Percentiles rank a stretch among this genome's conserved stretches.
Conservation (phyloP, 169 alveolate genomes). For the Perkinsus olseni region DNA sequence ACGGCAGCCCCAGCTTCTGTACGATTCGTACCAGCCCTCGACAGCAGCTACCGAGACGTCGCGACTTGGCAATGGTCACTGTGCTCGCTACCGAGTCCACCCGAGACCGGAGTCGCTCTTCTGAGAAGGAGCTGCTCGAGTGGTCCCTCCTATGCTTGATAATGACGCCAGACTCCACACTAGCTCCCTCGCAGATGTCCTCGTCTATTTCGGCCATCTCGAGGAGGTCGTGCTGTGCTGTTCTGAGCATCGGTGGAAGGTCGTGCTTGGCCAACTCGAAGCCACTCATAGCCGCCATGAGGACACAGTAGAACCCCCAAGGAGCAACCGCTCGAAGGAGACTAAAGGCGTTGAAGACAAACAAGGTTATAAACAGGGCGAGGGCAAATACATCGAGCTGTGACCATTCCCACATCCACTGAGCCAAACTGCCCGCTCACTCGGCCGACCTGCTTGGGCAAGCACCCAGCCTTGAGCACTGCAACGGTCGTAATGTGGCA, state of each 20-base stretch:
- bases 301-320: not conserved
- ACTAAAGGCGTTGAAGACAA: not conserved
- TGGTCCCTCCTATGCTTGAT: not conserved
- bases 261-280: not conserved
- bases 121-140: not conserved
- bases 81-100: not conserved
- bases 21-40: not conserved
- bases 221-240: not conserved
- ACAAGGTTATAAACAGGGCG: not conserved
- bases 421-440: not conserved
- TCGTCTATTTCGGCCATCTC: not conserved
- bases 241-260: not conserved
- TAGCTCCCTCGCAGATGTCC: not conserved
- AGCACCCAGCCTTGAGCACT: not conserved
- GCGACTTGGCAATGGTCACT: not conserved
- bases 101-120: not conserved
- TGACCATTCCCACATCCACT: slow-evolving; percentile 1
- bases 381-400: not conserved
- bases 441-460: not conserved
- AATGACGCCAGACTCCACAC: not conserved
- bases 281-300: not conserved
- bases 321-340: not conserved
- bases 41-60: not conserved
- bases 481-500: not conserved
- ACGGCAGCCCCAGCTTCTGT: not conserved